Evolutionary conservation across 768 basidiomycete genomes (phyloP).

Genomic region (Rhodosporidiobolus odoratus): DNA sequence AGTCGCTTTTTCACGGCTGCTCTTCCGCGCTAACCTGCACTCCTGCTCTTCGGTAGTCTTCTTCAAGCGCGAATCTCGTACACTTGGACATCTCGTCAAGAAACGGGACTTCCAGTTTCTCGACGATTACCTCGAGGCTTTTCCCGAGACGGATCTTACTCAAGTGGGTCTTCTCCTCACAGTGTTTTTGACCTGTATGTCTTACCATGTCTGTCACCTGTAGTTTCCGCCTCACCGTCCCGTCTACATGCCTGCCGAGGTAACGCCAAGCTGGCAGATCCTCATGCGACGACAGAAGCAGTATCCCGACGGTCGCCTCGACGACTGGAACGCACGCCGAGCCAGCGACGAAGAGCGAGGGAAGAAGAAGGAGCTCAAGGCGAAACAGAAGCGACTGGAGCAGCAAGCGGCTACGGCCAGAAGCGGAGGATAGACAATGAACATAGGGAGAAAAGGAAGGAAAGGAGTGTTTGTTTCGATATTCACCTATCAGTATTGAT

Average conservation of each 20-base stretch:
- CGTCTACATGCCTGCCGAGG: slow-evolving; percentile 19
- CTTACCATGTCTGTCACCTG: not conserved
- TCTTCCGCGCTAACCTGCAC: not conserved
- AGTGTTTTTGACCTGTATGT: too few species aligned
- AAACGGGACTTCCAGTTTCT: slow-evolving; percentile 22
- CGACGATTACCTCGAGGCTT: slow-evolving; percentile 14
- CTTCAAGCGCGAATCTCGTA: slow-evolving; percentile 24
- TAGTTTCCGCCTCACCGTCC: slow-evolving; percentile 31
- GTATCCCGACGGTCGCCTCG: slow-evolving; percentile 7
- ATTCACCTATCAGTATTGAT: too few species aligned
- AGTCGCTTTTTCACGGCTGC: not conserved
- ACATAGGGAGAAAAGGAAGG: not conserved
- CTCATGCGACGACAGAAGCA: slow-evolving; percentile 9
- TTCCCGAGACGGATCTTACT: not conserved
- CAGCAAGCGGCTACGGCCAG: not conserved
- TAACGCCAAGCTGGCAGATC: slow-evolving; percentile 20
- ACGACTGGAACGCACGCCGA: slow-evolving; percentile 28
- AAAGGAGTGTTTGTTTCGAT: not conserved
- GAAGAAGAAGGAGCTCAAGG: slow-evolving; percentile 28
- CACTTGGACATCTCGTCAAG: slow-evolving; percentile 21
- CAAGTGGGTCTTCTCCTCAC: not conserved
- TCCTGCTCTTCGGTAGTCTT: slow-evolving; percentile 6
- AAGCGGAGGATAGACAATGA: not conserved
- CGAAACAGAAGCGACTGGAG: not conserved
- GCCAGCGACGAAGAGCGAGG: slow-evolving; percentile 17